These are phyloP conservation scores for Arthromyces matolae DNA, from an alignment of 768 basidiomycete species.

Conservation along the genomic window DNA sequence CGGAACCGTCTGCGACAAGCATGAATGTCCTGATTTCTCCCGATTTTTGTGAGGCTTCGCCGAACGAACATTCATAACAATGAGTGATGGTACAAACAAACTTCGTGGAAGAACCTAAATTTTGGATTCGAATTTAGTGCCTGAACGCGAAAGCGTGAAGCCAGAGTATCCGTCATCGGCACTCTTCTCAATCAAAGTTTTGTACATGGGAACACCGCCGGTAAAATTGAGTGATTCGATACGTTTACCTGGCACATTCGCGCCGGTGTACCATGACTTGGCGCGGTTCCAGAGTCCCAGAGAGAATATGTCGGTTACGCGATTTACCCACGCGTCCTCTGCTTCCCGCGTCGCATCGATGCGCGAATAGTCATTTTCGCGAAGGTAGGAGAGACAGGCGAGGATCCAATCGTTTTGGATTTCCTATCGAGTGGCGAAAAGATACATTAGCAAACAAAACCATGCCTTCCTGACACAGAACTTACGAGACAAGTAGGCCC, in stretches of 20 bases:
- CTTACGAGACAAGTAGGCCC: conserved; percentile 24
- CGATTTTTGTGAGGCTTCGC: no score
- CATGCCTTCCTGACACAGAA: background rate
- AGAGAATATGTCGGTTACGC: conserved; percentile 14
- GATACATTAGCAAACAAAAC: background rate
- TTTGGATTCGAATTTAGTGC: background rate
- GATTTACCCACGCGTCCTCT: conserved; percentile 11
- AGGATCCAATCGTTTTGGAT: conserved; percentile 23
- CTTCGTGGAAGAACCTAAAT: background rate
- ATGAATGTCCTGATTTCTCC: no score
- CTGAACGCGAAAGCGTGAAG: conserved; percentile 8
- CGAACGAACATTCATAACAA: no score
- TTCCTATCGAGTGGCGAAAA: conserved; percentile 13
- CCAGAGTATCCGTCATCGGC: conserved; percentile 17
- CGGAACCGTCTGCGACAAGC: no score
- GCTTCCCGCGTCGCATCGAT: conserved; percentile 14
- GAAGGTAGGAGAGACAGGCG: conserved; percentile 18
- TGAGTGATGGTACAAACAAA: no score
- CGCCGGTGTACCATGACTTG: conserved; percentile 25
- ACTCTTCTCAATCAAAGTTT: conserved; percentile 12
- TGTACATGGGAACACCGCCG: conserved; percentile 21
- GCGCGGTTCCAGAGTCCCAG: conserved; percentile 16
- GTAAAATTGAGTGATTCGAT: conserved; percentile 21
- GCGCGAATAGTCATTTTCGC: conserved; percentile 10
- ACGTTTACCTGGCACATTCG: conserved; percentile 24